Conservation (phyloP, 2,329 filamentous ascomycete genomes). For the Cephalotrichum gorgonifer region DNA sequence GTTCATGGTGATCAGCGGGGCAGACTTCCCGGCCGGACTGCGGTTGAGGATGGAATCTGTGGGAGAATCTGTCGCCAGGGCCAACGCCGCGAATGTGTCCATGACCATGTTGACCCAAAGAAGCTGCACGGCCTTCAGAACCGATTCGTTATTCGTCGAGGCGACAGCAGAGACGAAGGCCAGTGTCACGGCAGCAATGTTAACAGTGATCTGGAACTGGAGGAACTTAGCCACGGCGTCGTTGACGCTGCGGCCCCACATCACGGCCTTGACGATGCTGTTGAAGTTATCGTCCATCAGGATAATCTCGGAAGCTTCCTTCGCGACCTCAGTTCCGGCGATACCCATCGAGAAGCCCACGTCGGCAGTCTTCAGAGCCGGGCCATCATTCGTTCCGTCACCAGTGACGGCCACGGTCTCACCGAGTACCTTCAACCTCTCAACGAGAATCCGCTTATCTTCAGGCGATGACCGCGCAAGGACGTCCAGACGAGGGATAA, state of each 20-base stretch:
- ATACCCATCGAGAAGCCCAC: slow-evolving; percentile 55
- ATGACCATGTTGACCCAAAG: slow-evolving; percentile 63
- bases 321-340: slow-evolving; percentile 51
- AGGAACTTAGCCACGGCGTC: slow-evolving; percentile 60
- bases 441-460: slow-evolving; percentile 54
- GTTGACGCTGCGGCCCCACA: slow-evolving; percentile 60
- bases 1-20: slow-evolving; percentile 60
- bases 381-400: slow-evolving; percentile 53
- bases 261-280: slow-evolving; percentile 54
- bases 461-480: slow-evolving; percentile 56
- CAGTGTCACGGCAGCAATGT: slow-evolving; percentile 56
- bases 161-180: slow-evolving; percentile 55
- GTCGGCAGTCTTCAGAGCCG: slow-evolving; percentile 49
- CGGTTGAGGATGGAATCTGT: slow-evolving; percentile 42
- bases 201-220: slow-evolving; percentile 62
- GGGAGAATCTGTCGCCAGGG: slow-evolving; percentile 53
- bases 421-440: slow-evolving; percentile 48
- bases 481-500: slow-evolving; percentile 44
- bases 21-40: slow-evolving; percentile 46
- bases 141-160: slow-evolving; percentile 40
- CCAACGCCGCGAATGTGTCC: slow-evolving; percentile 58
- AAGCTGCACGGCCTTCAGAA: slow-evolving; percentile 56
- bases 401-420: slow-evolving; percentile 50
- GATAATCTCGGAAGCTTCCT: slow-evolving; percentile 52
- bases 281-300: slow-evolving; percentile 52